Conservation (phyloP, 2,329 filamentous ascomycete species). For the Nemania sp. region DNA sequence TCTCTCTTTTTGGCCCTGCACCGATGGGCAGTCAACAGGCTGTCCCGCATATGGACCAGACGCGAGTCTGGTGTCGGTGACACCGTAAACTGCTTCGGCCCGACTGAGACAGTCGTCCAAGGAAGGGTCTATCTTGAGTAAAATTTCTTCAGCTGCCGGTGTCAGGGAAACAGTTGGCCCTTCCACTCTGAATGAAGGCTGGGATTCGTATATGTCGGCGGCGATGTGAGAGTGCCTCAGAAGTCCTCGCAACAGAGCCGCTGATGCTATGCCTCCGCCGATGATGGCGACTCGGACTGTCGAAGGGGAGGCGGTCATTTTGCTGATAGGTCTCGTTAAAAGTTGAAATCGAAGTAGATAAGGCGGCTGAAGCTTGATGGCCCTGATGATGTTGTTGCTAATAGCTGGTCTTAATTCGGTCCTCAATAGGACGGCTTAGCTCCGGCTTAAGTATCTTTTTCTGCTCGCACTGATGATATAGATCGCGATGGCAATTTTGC, state of each 20-base stretch:
- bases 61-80: conserved; percentile 29
- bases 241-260: conserved; percentile 36
- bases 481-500: neutral
- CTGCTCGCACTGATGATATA: neutral
- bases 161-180: conserved; percentile 32
- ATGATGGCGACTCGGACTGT: conserved; percentile 40
- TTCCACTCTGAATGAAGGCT: conserved; percentile 34
- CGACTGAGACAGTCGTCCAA: conserved; percentile 34
- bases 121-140: conserved; percentile 35
- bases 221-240: conserved; percentile 37
- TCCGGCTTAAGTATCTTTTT: conserved; percentile 16
- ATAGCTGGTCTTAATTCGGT: neutral
- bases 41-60: conserved; percentile 33
- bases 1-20: conserved; percentile 18
- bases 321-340: neutral
- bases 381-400: neutral
- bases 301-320: conserved; percentile 31
- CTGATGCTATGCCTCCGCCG: conserved; percentile 37
- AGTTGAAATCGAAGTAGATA: neutral
- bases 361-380: neutral
- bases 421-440: neutral
- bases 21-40: conserved; percentile 21
- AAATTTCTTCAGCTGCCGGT: conserved; percentile 28
- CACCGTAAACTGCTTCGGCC: conserved; percentile 35
- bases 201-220: conserved; percentile 39